phyloP scores from a whole-genome alignment of 805 yeast genomes.

The Tanozyma kutaoensis region DNA sequence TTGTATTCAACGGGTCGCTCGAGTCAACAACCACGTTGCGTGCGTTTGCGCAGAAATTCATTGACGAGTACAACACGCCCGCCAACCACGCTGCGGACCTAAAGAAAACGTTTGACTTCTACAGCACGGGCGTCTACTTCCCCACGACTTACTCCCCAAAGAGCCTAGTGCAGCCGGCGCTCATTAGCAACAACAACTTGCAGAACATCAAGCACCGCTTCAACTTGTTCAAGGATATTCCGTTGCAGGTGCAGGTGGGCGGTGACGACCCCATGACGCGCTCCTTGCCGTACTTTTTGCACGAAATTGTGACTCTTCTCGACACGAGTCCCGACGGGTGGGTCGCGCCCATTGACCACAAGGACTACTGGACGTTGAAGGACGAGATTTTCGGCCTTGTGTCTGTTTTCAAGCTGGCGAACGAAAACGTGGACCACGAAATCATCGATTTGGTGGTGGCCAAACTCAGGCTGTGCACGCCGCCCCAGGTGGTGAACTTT shows the following conservation, averaged over 20 bases:
- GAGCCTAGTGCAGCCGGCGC: conserved; percentile 17
- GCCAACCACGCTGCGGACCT: conserved; percentile 13
- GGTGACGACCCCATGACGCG: conserved; percentile 9
- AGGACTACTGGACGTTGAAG: conserved; percentile 22
- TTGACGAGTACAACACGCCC: conserved; percentile 8
- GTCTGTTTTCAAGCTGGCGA: not conserved
- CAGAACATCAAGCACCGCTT: conserved; percentile 25
- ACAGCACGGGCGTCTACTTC: conserved; percentile 25
- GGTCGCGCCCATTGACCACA: conserved; percentile 17
- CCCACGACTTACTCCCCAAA: no score
- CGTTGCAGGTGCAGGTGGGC: conserved; percentile 16
- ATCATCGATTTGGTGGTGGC: conserved; percentile 4
- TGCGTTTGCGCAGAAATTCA: conserved; percentile 10
- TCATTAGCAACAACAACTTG: conserved; percentile 14
- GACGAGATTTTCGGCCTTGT: conserved; percentile 4
- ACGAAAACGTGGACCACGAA: conserved; percentile 11
- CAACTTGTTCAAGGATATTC: conserved; percentile 26
- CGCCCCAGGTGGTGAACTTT: conserved; percentile 14
- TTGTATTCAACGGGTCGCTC: conserved; percentile 14
- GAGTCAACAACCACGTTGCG: conserved; percentile 12
- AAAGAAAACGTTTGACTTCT: conserved; percentile 9
- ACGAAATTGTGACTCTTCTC: conserved; percentile 8
- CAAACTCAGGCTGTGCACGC: conserved; percentile 7
- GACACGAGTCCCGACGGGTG: conserved; percentile 8
- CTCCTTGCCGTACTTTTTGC: conserved; percentile 20